Evolutionary conservation across 352 stramenopile genomes (phyloP).

Genomic region (Pythium aristosporum): DNA sequence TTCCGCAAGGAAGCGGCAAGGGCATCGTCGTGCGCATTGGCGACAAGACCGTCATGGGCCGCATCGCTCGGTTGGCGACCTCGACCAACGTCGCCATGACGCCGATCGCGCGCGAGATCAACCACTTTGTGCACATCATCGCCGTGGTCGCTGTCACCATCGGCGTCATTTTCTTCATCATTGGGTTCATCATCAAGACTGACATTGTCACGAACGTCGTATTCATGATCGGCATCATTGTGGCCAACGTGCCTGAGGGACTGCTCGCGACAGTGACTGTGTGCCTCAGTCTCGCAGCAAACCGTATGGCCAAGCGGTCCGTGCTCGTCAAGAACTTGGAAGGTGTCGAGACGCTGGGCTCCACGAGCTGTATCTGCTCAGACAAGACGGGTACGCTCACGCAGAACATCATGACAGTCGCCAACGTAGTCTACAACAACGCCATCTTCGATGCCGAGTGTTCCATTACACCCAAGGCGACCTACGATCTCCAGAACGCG

Average conservation of each 20-base stretch:
- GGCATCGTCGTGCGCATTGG: constrained; percentile 69
- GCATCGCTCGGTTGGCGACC: constrained; percentile 65
- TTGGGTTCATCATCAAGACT: constrained; percentile 48
- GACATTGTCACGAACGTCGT: constrained; percentile 53
- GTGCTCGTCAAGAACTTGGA: constrained; percentile 87
- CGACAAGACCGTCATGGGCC: constrained; percentile 83
- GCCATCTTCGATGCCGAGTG: constrained; percentile 77
- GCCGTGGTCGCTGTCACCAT: constrained; percentile 40
- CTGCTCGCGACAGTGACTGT: constrained; percentile 83
- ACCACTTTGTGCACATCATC: constrained; percentile 60
- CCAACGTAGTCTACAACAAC: constrained; percentile 74
- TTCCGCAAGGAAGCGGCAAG: constrained; percentile 66
- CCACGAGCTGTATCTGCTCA: constrained; percentile 86
- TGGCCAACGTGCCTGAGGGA: constrained; percentile 84
- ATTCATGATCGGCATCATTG: constrained; percentile 96
- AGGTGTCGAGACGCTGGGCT: constrained; percentile 81
- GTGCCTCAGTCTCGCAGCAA: constrained; percentile 72
- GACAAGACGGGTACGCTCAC: constrained; percentile 92
- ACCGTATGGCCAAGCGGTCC: constrained; percentile 65
- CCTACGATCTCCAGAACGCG: constrained; percentile 38
- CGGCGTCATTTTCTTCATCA: constrained; percentile 49
- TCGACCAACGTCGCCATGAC: constrained; percentile 38
- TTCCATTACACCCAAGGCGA: constrained; percentile 52
- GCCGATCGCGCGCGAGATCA: constrained; percentile 46
- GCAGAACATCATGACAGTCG: constrained; percentile 89